Evolutionary conservation across 2,329 filamentous ascomycete genomes (phyloP).

Genomic region (Aureobasidium sp.): DNA sequence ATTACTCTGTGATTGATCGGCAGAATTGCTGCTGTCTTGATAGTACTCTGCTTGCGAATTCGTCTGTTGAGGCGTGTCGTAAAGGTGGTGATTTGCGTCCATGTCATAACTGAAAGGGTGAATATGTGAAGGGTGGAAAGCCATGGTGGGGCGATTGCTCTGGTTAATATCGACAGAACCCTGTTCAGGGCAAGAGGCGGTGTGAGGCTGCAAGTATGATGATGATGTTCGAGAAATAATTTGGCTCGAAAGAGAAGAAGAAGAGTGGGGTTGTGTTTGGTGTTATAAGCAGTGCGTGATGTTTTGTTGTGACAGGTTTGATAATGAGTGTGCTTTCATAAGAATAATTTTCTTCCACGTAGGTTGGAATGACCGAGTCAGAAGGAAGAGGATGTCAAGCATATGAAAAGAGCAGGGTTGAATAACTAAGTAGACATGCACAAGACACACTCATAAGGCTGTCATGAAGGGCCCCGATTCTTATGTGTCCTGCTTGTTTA

Average conservation of each 20-base stretch:
- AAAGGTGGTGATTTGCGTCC: neutral
- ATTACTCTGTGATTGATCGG: neutral
- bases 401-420: conserved; percentile 10
- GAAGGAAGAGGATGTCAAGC: conserved; percentile 4
- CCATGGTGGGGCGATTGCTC: conserved; percentile 1
- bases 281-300: neutral
- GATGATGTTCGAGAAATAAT: neutral
- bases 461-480: conserved; percentile 1
- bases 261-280: neutral
- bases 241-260: neutral
- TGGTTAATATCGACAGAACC: conserved; percentile 2
- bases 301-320: neutral
- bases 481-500: neutral
- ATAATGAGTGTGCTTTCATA: conserved; percentile 14
- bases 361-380: conserved; percentile 1
- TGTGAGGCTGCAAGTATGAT: neutral
- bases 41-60: neutral
- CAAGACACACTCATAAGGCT: conserved; percentile 4
- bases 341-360: neutral
- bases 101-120: conserved; percentile 12
- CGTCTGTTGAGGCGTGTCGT: conserved; percentile 9
- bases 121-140: neutral
- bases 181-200: conserved; percentile 7
- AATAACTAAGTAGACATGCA: conserved; percentile 6
- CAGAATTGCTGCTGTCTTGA: neutral